Conservation (phyloP, 169 alveolate genomes). For the Plasmodium relictum region DNA sequence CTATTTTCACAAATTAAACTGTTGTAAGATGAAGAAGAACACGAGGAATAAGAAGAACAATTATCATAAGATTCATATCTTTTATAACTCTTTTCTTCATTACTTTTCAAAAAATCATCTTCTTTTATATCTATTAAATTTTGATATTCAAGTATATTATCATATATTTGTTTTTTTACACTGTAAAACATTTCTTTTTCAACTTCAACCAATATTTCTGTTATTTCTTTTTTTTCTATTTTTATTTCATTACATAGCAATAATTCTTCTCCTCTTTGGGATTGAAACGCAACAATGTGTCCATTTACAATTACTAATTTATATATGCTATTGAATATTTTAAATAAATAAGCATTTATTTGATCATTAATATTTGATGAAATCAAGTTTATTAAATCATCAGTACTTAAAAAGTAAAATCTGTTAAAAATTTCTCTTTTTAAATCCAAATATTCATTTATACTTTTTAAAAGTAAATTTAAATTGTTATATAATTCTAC, state of each 20-base stretch:
- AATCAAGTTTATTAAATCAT: conserved; percentile 66
- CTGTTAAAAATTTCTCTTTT: conserved; percentile 70
- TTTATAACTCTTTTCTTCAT: conserved; percentile 15
- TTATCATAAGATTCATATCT: neutral
- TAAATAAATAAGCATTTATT: conserved; percentile 71
- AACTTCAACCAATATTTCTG: conserved; percentile 66
- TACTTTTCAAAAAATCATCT: conserved; percentile 72
- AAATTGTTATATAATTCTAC: conserved; percentile 51
- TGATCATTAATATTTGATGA: conserved; percentile 75
- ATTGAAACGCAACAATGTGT: conserved; percentile 47
- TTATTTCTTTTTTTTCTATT: conserved; percentile 74
- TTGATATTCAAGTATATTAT: conserved; percentile 63
- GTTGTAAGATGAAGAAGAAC: conserved; percentile 8
- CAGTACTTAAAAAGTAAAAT: conserved; percentile 72
- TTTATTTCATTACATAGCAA: conserved; percentile 54
- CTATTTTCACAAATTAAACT: neutral
- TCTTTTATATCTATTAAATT: conserved; percentile 74
- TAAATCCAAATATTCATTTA: conserved; percentile 71
- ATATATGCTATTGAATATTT: conserved; percentile 62
- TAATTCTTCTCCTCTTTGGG: conserved; percentile 73
- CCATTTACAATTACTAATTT: conserved; percentile 73
- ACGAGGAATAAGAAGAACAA: conserved; percentile 15
- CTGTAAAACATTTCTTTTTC: conserved; percentile 71
- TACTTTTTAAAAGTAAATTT: conserved; percentile 50
- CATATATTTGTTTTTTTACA: conserved; percentile 66